These are phyloP conservation scores for Favolaschia claudopus DNA, from an alignment of 768 basidiomycete genomes.

Conservation along the genomic window DNA sequence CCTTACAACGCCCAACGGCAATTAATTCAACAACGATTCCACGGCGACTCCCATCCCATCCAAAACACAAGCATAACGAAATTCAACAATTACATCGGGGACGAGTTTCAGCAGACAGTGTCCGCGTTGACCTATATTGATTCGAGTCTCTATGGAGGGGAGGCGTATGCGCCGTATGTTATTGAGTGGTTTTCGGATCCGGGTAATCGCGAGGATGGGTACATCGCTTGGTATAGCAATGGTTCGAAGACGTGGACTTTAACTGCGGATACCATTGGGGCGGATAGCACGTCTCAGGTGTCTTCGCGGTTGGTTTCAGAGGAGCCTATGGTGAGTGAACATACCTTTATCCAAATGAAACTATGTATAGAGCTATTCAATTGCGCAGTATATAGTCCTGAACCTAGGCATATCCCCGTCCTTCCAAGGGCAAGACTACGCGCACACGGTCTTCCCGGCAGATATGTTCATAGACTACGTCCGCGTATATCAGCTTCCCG, in stretches of 20 bases:
- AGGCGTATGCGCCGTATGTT: constrained; percentile 67
- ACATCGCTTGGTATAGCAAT: constrained; percentile 84
- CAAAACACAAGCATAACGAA: constrained; percentile 56
- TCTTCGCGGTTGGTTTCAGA: constrained; percentile 79
- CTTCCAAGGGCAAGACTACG: constrained; percentile 79
- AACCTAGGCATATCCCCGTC: constrained; percentile 83
- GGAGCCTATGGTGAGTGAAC: constrained; percentile 91
- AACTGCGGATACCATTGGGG: constrained; percentile 68
- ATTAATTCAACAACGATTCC: constrained; percentile 61
- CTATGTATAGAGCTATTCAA: constrained; percentile 1
- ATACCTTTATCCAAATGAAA: too few relatives aligned
- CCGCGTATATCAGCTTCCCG: constrained; percentile 88
- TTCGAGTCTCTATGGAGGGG: constrained; percentile 60
- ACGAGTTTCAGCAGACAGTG: constrained; percentile 75
- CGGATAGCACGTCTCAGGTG: constrained; percentile 66
- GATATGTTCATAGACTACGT: constrained; percentile 91
- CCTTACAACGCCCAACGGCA: constrained; percentile 79
- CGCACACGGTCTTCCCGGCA: constrained; percentile 77
- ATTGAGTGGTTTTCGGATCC: constrained; percentile 86
- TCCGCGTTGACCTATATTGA: constrained; percentile 69
- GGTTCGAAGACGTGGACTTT: constrained; percentile 76
- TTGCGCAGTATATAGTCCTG: constrained; percentile 75
- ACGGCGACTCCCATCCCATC: constrained; percentile 63
- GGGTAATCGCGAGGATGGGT: constrained; percentile 68
- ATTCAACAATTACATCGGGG: constrained; percentile 76